Evolutionary conservation across 1,139 yeast species (phyloP), one percentile per base, ranked within the genome.

Genomic region (Taphrina betulina): DNA sequence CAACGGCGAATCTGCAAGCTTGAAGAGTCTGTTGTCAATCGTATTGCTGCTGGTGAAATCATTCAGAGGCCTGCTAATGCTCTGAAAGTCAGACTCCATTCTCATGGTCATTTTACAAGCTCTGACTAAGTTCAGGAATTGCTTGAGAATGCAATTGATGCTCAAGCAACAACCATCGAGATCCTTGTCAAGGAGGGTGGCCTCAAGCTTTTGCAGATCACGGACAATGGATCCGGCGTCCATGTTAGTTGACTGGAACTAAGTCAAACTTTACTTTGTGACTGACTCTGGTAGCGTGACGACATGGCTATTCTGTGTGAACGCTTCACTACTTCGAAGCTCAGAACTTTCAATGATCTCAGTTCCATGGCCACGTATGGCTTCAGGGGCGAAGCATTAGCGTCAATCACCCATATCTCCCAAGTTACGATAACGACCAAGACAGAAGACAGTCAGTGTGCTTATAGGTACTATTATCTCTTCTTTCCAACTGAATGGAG

Each of bases 1-100:
- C n/a, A n/a, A n/a, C n/a, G 31, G 10, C 26, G 52, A 10, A 57
- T 58, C 20, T 59, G 72, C 64, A 75, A 78, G 52, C 75, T 88
- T 10, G 89, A 83, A 36, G 72, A 72, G 24, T 66, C 78, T 2
- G 97, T 90, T 31, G 86, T 94, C 53, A 90, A 88, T 68, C 78
- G 84, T 60, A 92, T 94, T 26, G 98, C 99, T 0, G 98, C 99
- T 0, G 98, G 98, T 0, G 98, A 94, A 71, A 88, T 94, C 71
- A 87, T 94, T 59, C 78, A 90, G 33, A 94, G 90, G 5, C 98
- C 98, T 0, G 86, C 94, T 1, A 92, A 92, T 58, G 95, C 87
- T 0, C 69, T 87, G 20, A 80, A 82, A 34, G 48, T 43, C 12
- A 2, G 48, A 16, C 12, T 10, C 12, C 3, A 3, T 12, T 12